phyloP scores from a whole-genome alignment of 768 basidiomycete species.

The Suillus paluster region DNA sequence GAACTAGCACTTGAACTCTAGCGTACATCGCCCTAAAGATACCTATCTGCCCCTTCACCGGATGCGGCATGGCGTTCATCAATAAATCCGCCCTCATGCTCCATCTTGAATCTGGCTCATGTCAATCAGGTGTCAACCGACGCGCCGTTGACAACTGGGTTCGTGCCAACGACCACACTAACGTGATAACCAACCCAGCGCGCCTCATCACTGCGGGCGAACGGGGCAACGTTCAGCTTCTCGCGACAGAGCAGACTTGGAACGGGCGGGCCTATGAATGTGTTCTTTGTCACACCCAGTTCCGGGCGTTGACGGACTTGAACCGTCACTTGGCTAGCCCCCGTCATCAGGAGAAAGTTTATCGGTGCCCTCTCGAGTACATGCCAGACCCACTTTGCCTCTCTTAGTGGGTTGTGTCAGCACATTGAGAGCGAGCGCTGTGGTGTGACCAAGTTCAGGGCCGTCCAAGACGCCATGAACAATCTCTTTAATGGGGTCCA shows the following conservation, averaged over 20 bases:
- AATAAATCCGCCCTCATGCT: constrained; percentile 57
- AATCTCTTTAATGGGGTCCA: constrained; percentile 27
- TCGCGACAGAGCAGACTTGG: constrained; percentile 45
- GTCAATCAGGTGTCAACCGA: constrained; percentile 53
- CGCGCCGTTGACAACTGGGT: constrained; percentile 41
- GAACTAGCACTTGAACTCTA: constrained; percentile 56
- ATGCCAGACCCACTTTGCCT: constrained; percentile 49
- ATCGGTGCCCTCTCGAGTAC: constrained; percentile 54
- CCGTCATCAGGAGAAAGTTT: constrained; percentile 54
- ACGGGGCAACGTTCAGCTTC: background rate
- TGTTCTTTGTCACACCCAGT: constrained; percentile 57
- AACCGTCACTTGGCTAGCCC: constrained; percentile 72
- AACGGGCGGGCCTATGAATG: constrained; percentile 60
- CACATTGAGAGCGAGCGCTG: constrained; percentile 70
- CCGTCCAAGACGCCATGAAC: constrained; percentile 45
- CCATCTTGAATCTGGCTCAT: constrained; percentile 67
- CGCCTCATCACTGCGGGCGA: constrained; percentile 47
- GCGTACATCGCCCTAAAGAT: constrained; percentile 45
- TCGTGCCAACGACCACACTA: constrained; percentile 45
- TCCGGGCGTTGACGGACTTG: constrained; percentile 45
- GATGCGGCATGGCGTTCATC: constrained; percentile 54
- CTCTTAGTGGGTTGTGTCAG: constrained; percentile 63
- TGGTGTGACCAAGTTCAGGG: constrained; percentile 53
- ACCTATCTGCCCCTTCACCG: constrained; percentile 43
- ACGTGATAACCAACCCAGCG: constrained; percentile 59